These are phyloP conservation scores for Talinum fruticosum DNA, from an alignment of 148 eudicot species.

Conservation along the genomic window DNA sequence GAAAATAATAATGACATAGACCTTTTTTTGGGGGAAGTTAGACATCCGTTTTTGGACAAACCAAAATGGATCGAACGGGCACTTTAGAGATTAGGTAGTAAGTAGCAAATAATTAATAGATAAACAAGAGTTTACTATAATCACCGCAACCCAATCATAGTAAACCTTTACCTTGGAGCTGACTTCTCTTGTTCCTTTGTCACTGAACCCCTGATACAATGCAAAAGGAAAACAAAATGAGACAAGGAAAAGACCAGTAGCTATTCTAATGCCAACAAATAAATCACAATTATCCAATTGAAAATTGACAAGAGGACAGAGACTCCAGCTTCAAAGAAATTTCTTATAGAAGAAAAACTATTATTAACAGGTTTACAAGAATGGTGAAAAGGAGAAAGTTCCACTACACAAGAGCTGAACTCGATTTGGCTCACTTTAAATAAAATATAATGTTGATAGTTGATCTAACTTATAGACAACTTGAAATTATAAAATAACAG, in stretches of 20 bases:
- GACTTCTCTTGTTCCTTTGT: slow-evolving; percentile 41
- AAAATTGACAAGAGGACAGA: neutral
- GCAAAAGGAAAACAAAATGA: slow-evolving; percentile 7
- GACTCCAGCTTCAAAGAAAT: neutral
- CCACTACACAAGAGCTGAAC: neutral
- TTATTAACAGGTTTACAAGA: neutral
- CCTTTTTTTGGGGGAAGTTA: too few relatives aligned
- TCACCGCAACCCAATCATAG: neutral
- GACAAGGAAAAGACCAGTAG: neutral
- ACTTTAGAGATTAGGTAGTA: neutral
- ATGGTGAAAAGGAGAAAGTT: neutral
- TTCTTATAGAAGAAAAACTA: neutral
- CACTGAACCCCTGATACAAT: slow-evolving; percentile 38
- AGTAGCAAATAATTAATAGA: neutral
- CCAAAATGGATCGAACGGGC: neutral
- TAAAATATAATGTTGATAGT: too few relatives aligned
- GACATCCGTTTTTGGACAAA: neutral
- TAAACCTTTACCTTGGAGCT: slow-evolving; percentile 47
- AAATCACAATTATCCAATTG: slow-evolving; percentile 4
- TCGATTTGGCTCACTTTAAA: neutral
- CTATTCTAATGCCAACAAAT: neutral
- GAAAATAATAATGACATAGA: too few relatives aligned
- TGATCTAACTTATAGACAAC: neutral
- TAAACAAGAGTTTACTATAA: neutral
- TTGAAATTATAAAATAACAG: neutral